A percentile compares a stretch with the other conserved stretches of the same genome.
phyloP scores from a whole-genome alignment of 768 basidiomycete species.

The Podaxis pistillaris region DNA sequence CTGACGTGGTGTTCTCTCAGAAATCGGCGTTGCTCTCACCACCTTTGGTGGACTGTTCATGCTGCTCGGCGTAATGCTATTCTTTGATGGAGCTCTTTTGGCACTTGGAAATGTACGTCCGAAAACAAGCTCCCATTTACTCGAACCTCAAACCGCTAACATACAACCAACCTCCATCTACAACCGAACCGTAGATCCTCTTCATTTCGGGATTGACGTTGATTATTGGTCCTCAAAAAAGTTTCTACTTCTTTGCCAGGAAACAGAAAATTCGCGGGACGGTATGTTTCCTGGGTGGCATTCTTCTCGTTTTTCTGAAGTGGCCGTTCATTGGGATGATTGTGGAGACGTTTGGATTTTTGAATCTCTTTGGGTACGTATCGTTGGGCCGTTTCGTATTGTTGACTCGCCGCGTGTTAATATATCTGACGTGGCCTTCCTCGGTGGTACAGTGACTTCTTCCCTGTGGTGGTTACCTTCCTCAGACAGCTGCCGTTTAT shows the following conservation, averaged over 20 bases:
- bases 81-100: slow-evolving; percentile 94
- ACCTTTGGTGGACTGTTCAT: slow-evolving; percentile 96
- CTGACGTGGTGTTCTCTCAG: slow-evolving; percentile 35
- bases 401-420: slow-evolving; percentile 1
- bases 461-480: slow-evolving; percentile 98
- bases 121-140: neutral
- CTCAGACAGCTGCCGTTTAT: slow-evolving; percentile 91
- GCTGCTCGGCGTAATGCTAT: slow-evolving; percentile 91
- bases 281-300: slow-evolving; percentile 83
- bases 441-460: slow-evolving; percentile 76
- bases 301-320: slow-evolving; percentile 91
- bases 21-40: slow-evolving; percentile 96
- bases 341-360: slow-evolving; percentile 94
- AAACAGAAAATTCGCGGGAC: slow-evolving; percentile 93
- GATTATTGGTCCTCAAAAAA: slow-evolving; percentile 96
- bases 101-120: slow-evolving; percentile 89
- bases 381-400: neutral
- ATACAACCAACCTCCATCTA: neutral
- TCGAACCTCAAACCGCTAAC: neutral
- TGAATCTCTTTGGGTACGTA: slow-evolving; percentile 92
- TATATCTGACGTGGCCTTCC: slow-evolving; percentile 7
- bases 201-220: slow-evolving; percentile 93
- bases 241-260: slow-evolving; percentile 96
- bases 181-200: slow-evolving; percentile 60
- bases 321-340: slow-evolving; percentile 93